A percentile compares a stretch with the other conserved stretches of the same genome.
phyloP scores from a whole-genome alignment of 768 basidiomycete species.

The Psilocybe tampanensis region DNA sequence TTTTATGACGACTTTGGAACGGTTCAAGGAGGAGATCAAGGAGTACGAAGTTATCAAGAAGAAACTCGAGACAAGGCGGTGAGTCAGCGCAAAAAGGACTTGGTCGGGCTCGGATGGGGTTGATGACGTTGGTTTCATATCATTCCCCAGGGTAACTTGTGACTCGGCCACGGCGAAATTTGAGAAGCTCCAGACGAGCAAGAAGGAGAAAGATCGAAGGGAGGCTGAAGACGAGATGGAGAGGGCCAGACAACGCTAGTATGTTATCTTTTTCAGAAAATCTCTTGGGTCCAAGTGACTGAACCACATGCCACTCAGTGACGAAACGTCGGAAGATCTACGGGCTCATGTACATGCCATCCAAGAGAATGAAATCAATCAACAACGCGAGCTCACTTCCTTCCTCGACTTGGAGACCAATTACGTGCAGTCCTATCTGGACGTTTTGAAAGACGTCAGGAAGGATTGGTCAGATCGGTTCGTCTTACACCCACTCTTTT shows the following conservation, averaged over 20 bases:
- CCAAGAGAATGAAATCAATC: constrained; percentile 75
- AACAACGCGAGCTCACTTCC: constrained; percentile 68
- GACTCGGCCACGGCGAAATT: constrained; percentile 75
- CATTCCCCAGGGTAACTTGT: constrained; percentile 58
- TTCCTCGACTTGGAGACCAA: constrained; percentile 77
- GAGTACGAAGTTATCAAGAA: constrained; percentile 82
- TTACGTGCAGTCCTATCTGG: constrained; percentile 72
- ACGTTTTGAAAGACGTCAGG: constrained; percentile 72
- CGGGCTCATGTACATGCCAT: constrained; percentile 79
- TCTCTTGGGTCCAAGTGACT: constrained; percentile 1
- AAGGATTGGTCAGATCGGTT: constrained; percentile 70
- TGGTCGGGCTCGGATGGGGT: background rate
- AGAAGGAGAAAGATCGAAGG: constrained; percentile 80
- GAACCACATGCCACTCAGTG: constrained; percentile 47
- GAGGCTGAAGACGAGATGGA: constrained; percentile 86
- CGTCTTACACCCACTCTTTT: constrained; percentile 13
- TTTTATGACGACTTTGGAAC: constrained; percentile 67
- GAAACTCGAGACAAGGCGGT: constrained; percentile 88
- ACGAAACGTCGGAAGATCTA: constrained; percentile 85
- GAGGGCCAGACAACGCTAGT: constrained; percentile 76
- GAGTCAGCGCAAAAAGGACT: constrained; percentile 16
- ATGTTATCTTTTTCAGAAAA: constrained; percentile 12
- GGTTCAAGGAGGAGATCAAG: constrained; percentile 73
- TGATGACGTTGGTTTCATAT: background rate
- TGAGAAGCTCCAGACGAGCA: constrained; percentile 66